These are phyloP conservation scores for Russula foetens DNA, from an alignment of 768 basidiomycete species.

Conservation along the genomic window DNA sequence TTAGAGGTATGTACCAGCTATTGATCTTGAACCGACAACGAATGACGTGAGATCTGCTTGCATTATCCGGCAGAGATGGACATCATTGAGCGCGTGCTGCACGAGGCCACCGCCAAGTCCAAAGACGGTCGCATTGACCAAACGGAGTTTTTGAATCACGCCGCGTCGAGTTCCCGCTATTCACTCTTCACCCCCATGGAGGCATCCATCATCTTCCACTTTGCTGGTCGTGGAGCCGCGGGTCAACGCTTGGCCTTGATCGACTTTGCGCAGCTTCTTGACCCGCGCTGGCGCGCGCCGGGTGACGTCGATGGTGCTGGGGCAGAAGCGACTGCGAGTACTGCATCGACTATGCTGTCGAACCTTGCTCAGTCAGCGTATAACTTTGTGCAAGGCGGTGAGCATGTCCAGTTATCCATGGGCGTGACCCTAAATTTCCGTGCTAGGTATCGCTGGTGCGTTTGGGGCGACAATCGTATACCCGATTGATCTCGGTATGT, in stretches of 20 bases:
- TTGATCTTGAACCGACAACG: background rate
- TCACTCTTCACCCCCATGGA: constrained; percentile 97
- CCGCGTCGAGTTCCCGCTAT: constrained; percentile 82
- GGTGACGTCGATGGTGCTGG: constrained; percentile 39
- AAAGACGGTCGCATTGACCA: constrained; percentile 96
- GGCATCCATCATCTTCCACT: constrained; percentile 96
- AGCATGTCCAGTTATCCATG: constrained; percentile 20
- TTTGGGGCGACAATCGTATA: constrained; percentile 97
- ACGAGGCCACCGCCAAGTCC: constrained; percentile 81
- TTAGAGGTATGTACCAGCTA: constrained; percentile 52
- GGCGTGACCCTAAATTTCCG: constrained; percentile 15
- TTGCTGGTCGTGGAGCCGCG: constrained; percentile 74
- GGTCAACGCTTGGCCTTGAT: constrained; percentile 68
- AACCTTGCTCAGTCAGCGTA: constrained; percentile 65
- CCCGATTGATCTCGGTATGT: constrained; percentile 87
- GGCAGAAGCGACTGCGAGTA: constrained; percentile 21
- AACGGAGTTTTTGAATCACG: constrained; percentile 89
- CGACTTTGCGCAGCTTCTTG: constrained; percentile 90
- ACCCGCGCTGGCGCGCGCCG: constrained; percentile 81
- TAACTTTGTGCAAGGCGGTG: constrained; percentile 82
- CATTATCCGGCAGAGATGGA: constrained; percentile 67
- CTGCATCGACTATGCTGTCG: constrained; percentile 40
- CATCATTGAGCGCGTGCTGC: constrained; percentile 89
- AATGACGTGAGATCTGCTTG: constrained; percentile 4
- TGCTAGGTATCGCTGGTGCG: constrained; percentile 77